phyloP scores from a whole-genome alignment of 805 yeast species.

The Lachancea cidri region DNA sequence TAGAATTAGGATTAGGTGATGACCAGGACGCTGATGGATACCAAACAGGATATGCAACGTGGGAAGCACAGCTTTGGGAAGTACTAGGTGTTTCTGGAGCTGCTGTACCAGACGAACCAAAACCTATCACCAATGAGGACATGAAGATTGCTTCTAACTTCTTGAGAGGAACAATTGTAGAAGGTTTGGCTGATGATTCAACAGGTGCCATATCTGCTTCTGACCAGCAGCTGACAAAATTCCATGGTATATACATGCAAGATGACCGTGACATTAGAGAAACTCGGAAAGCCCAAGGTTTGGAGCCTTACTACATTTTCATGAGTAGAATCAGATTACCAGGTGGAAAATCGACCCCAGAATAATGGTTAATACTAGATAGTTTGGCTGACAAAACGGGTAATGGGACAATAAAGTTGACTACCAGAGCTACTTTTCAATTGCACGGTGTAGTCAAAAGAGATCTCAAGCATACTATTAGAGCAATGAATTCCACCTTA shows the following conservation, averaged over 20 bases:
- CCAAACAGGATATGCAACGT: slow-evolving; percentile 81
- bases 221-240: slow-evolving; percentile 92
- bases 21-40: slow-evolving; percentile 97
- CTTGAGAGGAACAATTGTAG: slow-evolving; percentile 89
- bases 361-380: slow-evolving; percentile 85
- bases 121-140: slow-evolving; percentile 91
- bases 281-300: slow-evolving; percentile 82
- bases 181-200: slow-evolving; percentile 70
- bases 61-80: slow-evolving; percentile 85
- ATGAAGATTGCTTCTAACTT: slow-evolving; percentile 83
- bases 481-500: slow-evolving; percentile 85
- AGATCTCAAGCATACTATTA: slow-evolving; percentile 81
- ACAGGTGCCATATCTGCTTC: slow-evolving; percentile 89
- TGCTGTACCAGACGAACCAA: slow-evolving; percentile 84
- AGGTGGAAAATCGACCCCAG: slow-evolving; percentile 84
- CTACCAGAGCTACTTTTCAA: slow-evolving; percentile 97
- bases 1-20: slow-evolving; percentile 84
- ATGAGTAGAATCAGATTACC: slow-evolving; percentile 96
- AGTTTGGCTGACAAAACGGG: slow-evolving; percentile 77
- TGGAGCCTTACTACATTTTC: slow-evolving; percentile 94
- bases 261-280: slow-evolving; percentile 97
- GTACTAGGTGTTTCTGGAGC: slow-evolving; percentile 81
- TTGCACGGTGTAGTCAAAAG: slow-evolving; percentile 91
- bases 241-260: slow-evolving; percentile 98
- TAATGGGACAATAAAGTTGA: slow-evolving; percentile 87